These are phyloP conservation scores for Nemania diffusa DNA, from an alignment of 2,329 filamentous ascomycete species.

Conservation along the genomic window DNA sequence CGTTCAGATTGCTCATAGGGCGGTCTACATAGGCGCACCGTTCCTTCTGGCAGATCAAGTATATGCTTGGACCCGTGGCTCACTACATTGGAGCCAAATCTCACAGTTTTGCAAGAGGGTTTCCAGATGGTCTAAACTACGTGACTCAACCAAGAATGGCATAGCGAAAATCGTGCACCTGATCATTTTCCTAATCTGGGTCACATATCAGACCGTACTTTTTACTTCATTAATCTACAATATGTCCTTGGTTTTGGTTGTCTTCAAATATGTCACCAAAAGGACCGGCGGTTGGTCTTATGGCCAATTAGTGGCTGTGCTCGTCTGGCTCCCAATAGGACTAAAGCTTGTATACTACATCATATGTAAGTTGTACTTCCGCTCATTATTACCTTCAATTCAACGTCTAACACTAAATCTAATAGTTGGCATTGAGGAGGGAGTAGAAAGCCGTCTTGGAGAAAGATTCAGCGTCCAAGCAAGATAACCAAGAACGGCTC, in stretches of 20 bases:
- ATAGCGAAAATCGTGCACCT: neutral
- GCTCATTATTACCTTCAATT: too few species aligned
- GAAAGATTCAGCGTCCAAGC: neutral
- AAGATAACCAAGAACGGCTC: neutral
- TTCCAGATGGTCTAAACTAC: neutral
- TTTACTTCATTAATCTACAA: neutral
- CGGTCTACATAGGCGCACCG: neutral
- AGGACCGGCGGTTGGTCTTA: conserved; percentile 9
- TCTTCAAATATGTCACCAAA: neutral
- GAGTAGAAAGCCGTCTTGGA: conserved; percentile 3
- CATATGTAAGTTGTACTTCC: neutral
- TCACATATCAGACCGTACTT: neutral
- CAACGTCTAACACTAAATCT: neutral
- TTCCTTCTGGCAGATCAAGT: neutral
- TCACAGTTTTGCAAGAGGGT: neutral
- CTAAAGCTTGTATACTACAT: conserved; percentile 4
- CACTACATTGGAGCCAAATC: neutral
- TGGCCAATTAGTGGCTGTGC: conserved; percentile 12
- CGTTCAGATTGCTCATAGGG: neutral
- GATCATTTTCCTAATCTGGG: neutral
- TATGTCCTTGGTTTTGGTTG: neutral
- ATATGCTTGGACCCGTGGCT: neutral
- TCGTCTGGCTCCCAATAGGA: conserved; percentile 10
- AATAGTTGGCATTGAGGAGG: conserved; percentile 10
- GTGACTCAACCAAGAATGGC: neutral